Base-by-base conservation (phyloP, 2,329 filamentous ascomycete species). In the Dendrostoma leiphaemia region DNA sequence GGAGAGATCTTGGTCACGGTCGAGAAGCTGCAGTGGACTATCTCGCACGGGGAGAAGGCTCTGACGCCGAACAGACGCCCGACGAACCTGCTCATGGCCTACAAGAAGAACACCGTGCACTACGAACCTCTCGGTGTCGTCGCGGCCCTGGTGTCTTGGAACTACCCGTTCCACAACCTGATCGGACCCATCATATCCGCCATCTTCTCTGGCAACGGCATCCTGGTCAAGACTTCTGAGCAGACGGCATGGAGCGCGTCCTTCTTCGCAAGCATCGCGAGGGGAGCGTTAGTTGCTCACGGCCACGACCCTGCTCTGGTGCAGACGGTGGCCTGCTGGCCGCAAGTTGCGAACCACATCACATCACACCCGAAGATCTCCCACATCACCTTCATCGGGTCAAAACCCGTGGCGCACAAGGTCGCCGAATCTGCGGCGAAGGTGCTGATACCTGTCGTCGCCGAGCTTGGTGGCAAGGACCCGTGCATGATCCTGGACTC, bases 371-470 rank as follows among this genome's bases (percentile, higher is more conserved):
- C 88, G 0, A 83, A 79, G 26, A 89, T 99, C 65, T 81, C 85
- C 40, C 94, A 99, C 70, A 80, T 99, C 60, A 97, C 94, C 17
- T 99, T 99, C 73, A 97, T 99, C 69, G 94, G 94, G 60, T 96
- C 91, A 47, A 84, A 88, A 46, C 81, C 87, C 1, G 89, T 97
- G 10, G 94, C 92, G 17, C 90, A 94, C 70, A 83, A 91, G 63
- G 94, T 99, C 38, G 92, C 90, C 61, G 85, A 86, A 56, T 91
- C 89, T 4, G 92, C 94, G 12, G 90, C 94, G 26, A 91, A 89
- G 70, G 80, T 83, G 17, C 80, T 99, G n/a, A 97, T 84, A 3
- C 93, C 93, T 5, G 82, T 97, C 2, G 88, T 91, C 38, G 88
- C 95, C 21, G 94, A 99, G 73, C 82, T 99, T 1, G 94, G 94